Base-by-base conservation (phyloP, 306 rosid genomes). In the Lathyrus sativus region DNA sequence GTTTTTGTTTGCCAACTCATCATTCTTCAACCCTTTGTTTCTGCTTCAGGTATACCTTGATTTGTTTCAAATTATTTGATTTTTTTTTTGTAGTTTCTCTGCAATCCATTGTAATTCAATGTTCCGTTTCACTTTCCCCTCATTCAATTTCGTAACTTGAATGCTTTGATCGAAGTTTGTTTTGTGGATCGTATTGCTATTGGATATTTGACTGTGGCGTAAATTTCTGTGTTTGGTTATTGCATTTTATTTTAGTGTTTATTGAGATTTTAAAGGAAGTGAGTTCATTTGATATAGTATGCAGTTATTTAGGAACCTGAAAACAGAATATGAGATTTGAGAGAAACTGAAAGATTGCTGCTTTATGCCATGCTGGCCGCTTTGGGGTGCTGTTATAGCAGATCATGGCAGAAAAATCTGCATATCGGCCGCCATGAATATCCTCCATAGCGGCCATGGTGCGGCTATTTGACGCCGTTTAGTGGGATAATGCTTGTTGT, bases 1-100 rank as follows among this genome's bases (percentile, higher is more conserved):
- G 97, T 85, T 50, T 73, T 95, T 44, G 74, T 85, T 38, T 85
- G 95, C 62, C 96, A 90, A 68, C 80, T 90, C 65, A 83, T 95
- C 51, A 91, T 88, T 39, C 91, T 91, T 65, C 99, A 90, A 48
- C 96, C 99, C 73, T 85, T 95, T 19, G 98, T 93, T 63, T 88
- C 96, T 57, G 96, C 95, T 81, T 41, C 74, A 63, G 97, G 99
- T 95, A 57, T 49, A 54, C 67, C 73, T 13, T 74, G 73, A 84
- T 85, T 81, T 66, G 3, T 67, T 58, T 38, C 39, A 4, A 13
- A 8, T 3, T 11, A 44, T 65, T 71, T 5, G 2, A 13, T 70
- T 31, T 3, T 57, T 3, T 57, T 22, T 14, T 50, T 51, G 9
- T 42, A 14, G 8, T 63, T 63, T 53, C 18, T 29, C 58, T 53